Conservation (phyloP, 2,329 filamentous ascomycete species). For the Calonectria montana region DNA sequence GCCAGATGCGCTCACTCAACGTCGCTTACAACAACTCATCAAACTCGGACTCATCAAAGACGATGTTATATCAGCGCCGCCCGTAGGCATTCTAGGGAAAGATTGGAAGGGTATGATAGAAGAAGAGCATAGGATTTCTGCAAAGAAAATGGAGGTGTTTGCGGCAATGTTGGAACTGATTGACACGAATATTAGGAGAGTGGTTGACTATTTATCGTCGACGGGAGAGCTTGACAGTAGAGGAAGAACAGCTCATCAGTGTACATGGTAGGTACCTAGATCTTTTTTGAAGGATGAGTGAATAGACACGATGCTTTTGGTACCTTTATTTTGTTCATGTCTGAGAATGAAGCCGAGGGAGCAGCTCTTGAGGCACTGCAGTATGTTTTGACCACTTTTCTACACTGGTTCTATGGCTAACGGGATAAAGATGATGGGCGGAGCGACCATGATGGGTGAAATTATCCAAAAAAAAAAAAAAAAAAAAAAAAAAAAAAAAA, state of each 20-base stretch:
- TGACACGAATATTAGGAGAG: constrained; percentile 68
- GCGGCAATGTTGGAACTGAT: constrained; percentile 74
- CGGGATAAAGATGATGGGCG: background rate
- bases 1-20: constrained; percentile 65
- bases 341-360: constrained; percentile 71
- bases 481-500: too few relatives aligned
- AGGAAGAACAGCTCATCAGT: too few relatives aligned
- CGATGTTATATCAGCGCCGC: constrained; percentile 60
- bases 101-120: constrained; percentile 58
- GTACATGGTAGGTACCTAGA: too few relatives aligned
- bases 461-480: constrained; percentile 31
- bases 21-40: constrained; percentile 63
- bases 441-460: background rate
- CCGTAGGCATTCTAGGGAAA: constrained; percentile 53
- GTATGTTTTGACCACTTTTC: background rate
- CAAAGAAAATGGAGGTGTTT: constrained; percentile 69
- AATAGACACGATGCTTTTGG: too few relatives aligned
- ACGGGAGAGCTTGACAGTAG: constrained; percentile 71
- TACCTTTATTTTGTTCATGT: constrained; percentile 73
- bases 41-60: constrained; percentile 64
- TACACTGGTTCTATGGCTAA: background rate
- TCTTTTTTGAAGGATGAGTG: too few relatives aligned
- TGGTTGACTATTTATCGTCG: constrained; percentile 65
- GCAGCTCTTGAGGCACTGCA: constrained; percentile 52
- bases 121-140: constrained; percentile 59